These are phyloP conservation scores for Termitomyces sp. DNA, from an alignment of 768 basidiomycete genomes.

Conservation along the genomic window DNA sequence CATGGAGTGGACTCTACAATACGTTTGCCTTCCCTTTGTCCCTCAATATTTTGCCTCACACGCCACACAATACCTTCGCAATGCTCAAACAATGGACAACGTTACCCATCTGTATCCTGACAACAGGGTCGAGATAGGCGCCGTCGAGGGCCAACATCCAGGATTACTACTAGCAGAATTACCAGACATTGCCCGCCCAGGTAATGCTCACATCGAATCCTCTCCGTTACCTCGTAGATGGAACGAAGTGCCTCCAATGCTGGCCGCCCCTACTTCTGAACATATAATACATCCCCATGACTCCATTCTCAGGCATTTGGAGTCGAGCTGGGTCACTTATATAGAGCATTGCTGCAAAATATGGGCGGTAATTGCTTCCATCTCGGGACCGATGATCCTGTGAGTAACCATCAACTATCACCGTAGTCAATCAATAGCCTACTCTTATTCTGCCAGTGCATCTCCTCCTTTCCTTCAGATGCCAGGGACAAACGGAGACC, in stretches of 20 bases:
- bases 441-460: background rate
- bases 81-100: background rate
- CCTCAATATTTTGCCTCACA: background rate
- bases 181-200: background rate
- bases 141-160: too few species aligned
- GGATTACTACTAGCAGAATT: background rate
- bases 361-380: background rate
- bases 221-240: background rate
- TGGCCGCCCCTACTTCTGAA: background rate
- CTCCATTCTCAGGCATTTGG: background rate
- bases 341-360: background rate
- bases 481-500: background rate
- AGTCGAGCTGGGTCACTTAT: background rate
- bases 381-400: background rate
- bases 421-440: background rate
- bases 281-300: too few species aligned
- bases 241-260: background rate
- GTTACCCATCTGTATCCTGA: too few species aligned
- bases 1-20: too few species aligned
- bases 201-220: too few species aligned
- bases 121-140: background rate
- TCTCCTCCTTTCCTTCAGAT: background rate
- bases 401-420: background rate
- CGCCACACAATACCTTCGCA: background rate
- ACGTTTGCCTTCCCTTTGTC: too few species aligned